Conservation (phyloP, 441 rosid species). For the Arabidopsis hybrid region DNA sequence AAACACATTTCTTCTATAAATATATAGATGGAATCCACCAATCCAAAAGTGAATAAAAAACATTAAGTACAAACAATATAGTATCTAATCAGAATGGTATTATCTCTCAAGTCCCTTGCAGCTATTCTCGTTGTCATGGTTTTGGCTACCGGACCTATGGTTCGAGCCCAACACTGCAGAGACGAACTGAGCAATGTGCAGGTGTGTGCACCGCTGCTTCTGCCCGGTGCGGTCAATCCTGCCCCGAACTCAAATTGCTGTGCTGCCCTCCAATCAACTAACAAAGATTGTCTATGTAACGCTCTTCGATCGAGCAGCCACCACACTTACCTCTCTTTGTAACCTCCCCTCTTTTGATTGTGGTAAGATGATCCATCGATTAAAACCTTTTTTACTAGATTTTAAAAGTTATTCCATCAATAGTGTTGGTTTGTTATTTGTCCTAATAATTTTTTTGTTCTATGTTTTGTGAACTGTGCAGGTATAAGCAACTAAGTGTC, state of each 20-base stretch:
- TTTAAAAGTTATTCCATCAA: too few species aligned
- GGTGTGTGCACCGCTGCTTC: constrained; percentile 41
- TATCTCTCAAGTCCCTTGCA: constrained; percentile 31
- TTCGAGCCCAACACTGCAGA: constrained; percentile 36
- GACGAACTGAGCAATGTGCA: constrained; percentile 36
- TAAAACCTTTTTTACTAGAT: not conserved
- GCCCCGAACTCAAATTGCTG: constrained; percentile 43
- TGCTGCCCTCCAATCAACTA: constrained; percentile 39
- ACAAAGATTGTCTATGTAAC: constrained; percentile 44
- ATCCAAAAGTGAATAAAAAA: not conserved
- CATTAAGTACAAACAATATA: constrained; percentile 4
- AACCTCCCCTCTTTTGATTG: constrained; percentile 46
- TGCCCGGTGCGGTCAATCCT: constrained; percentile 35
- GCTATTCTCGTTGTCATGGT: constrained; percentile 30
- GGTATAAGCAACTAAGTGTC: constrained; percentile 36
- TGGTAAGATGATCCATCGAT: constrained; percentile 21
- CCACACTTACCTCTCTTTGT: constrained; percentile 41
- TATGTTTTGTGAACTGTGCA: constrained; percentile 29
- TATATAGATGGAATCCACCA: constrained; percentile 32
- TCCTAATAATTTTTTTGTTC: not conserved
- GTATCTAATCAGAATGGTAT: constrained; percentile 13
- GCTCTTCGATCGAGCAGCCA: constrained; percentile 45
- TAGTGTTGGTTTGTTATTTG: not conserved
- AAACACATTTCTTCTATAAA: constrained; percentile 10
- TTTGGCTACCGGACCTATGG: constrained; percentile 20